Percentiles rank a stretch among this genome's conserved stretches.
Evolutionary conservation across 352 stramenopile genomes (phyloP).

Genomic region (Peronospora farinosa): DNA sequence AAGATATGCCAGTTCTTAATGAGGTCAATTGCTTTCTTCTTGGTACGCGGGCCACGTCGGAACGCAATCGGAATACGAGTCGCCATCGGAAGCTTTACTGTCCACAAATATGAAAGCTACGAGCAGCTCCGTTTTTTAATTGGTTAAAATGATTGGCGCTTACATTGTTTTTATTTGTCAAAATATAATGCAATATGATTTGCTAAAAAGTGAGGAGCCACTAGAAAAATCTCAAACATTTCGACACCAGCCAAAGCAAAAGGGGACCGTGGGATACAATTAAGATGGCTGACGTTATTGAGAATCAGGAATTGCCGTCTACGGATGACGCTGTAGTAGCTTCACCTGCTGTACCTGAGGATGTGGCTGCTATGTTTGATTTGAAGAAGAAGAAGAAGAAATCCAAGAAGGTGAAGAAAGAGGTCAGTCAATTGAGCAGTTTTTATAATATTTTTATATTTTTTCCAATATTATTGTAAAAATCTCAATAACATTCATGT

Average conservation of each 20-base stretch:
- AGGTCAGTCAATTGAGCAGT: conserved; percentile 17
- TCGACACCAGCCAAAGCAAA: conserved; percentile 25
- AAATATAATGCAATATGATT: conserved; percentile 6
- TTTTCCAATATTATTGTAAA: background rate
- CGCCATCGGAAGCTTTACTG: conserved; percentile 43
- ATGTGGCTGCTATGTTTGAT: conserved; percentile 88
- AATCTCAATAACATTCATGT: background rate
- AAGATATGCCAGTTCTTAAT: conserved; percentile 79
- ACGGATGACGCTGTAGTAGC: conserved; percentile 34
- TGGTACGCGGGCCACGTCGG: conserved; percentile 63
- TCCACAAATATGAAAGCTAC: conserved; percentile 18
- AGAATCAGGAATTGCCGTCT: conserved; percentile 37
- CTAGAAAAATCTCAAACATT: conserved; percentile 35
- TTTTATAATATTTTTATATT: background rate
- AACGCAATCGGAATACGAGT: conserved; percentile 75
- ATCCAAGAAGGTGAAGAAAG: conserved; percentile 89
- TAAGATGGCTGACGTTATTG: conserved; percentile 54
- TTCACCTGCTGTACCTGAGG: conserved; percentile 57
- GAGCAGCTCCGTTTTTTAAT: conserved; percentile 5
- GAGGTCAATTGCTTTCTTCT: conserved; percentile 74
- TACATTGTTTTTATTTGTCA: background rate
- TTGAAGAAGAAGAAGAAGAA: conserved; percentile 90
- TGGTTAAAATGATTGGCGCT: conserved; percentile 13
- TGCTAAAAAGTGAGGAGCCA: conserved; percentile 23
- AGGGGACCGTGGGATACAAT: conserved; percentile 6